Evolutionary conservation across 176 grass and related monocot genomes (phyloP).

Genomic region (Alopecurus myosuroides): DNA sequence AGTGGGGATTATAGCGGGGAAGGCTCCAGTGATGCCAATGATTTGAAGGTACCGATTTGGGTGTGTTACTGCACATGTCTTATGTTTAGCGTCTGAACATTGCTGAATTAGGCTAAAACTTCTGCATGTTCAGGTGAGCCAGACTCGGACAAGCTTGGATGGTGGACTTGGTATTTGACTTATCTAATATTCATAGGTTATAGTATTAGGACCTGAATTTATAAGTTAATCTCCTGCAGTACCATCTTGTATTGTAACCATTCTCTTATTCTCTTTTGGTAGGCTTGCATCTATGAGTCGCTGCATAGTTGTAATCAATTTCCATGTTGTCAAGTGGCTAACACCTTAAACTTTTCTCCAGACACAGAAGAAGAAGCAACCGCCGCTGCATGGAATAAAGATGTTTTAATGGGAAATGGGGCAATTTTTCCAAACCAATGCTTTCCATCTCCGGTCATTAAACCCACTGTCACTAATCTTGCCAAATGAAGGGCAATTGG

Average conservation of each 20-base stretch:
- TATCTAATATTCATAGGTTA: neutral
- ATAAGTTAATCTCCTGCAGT: conserved; percentile 6
- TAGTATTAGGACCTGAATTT: conserved; percentile 1
- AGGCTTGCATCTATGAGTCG: neutral
- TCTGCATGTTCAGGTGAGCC: conserved; percentile 34
- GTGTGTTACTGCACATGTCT: neutral
- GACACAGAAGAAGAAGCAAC: conserved; percentile 46
- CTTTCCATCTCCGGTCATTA: conserved; percentile 48
- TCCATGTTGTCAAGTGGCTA: conserved; percentile 16
- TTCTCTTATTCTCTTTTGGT: conserved; percentile 5
- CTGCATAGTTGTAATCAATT: neutral
- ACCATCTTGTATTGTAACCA: neutral
- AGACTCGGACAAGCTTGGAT: conserved; percentile 41
- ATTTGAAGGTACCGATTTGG: conserved; percentile 38
- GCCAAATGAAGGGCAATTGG: conserved; percentile 35
- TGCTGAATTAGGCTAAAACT: conserved; percentile 3
- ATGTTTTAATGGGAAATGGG: conserved; percentile 32
- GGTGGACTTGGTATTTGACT: conserved; percentile 43
- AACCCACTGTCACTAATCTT: conserved; percentile 36
- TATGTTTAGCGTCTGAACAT: neutral
- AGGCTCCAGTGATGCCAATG: conserved; percentile 68
- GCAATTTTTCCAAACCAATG: conserved; percentile 34
- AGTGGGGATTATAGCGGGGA: conserved; percentile 69
- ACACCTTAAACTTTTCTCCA: conserved; percentile 32
- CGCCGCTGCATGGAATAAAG: conserved; percentile 37